Percentiles rank a stretch among this genome's conserved stretches.
These are phyloP conservation scores for Dovyalis caffra DNA, from an alignment of 345 rosid species.

Conservation along the genomic window DNA sequence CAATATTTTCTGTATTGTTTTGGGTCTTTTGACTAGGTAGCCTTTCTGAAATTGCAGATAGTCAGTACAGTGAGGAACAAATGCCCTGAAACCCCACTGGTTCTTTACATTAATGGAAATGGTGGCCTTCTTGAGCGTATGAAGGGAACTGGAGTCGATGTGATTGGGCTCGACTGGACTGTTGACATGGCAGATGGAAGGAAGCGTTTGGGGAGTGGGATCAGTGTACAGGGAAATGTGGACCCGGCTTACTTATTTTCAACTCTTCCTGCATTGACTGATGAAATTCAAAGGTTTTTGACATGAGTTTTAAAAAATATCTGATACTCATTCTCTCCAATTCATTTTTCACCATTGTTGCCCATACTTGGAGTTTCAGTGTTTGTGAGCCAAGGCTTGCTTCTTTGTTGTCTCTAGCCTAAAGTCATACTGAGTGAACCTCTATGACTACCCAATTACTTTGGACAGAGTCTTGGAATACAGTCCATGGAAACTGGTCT, in stretches of 20 bases:
- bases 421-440: neutral
- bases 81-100: constrained; percentile 85
- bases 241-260: constrained; percentile 85
- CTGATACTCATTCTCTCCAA: neutral
- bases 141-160: constrained; percentile 88
- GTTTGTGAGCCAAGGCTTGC: neutral
- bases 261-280: constrained; percentile 72
- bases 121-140: constrained; percentile 93
- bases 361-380: neutral
- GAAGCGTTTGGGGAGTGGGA: constrained; percentile 58
- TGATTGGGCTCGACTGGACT: constrained; percentile 96
- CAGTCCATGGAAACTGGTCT: neutral
- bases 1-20: neutral
- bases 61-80: constrained; percentile 52
- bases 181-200: constrained; percentile 94
- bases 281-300: constrained; percentile 71
- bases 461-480: neutral
- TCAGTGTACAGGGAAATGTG: constrained; percentile 85
- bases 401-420: neutral
- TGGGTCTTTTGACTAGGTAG: neutral
- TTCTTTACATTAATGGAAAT: constrained; percentile 87
- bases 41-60: constrained; percentile 46
- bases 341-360: neutral
- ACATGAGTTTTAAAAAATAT: neutral
- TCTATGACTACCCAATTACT: neutral